These are phyloP conservation scores for Salix caprea DNA, from an alignment of 345 rosid genomes.

Conservation along the genomic window DNA sequence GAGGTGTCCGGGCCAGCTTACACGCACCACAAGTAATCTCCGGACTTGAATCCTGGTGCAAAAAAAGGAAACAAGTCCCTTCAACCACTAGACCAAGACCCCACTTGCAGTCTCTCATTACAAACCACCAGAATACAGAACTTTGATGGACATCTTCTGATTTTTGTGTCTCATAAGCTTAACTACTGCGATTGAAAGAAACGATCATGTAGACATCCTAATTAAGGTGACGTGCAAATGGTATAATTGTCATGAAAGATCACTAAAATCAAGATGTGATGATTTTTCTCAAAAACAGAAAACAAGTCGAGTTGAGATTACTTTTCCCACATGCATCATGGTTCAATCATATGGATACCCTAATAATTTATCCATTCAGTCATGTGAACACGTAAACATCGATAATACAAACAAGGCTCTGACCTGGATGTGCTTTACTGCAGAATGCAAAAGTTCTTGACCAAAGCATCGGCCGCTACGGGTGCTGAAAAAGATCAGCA, in stretches of 20 bases:
- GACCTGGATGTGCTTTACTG: conserved; percentile 7
- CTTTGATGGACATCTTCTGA: neutral
- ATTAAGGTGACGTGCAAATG: neutral
- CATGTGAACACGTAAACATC: neutral
- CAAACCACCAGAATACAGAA: no score
- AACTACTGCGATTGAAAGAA: neutral
- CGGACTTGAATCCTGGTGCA: no score
- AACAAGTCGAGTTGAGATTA: neutral
- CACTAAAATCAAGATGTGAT: neutral
- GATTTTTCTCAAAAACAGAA: neutral
- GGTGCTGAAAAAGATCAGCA: neutral
- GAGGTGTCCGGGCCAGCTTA: no score
- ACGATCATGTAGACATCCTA: neutral
- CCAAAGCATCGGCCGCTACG: neutral
- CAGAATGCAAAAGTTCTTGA: neutral
- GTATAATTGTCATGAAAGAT: neutral
- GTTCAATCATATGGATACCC: neutral
- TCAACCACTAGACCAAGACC: no score
- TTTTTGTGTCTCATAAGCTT: neutral
- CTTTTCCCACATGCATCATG: neutral
- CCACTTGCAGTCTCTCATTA: neutral
- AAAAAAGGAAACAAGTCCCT: no score
- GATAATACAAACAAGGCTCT: neutral
- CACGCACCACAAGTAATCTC: no score
- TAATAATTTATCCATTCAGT: neutral